phyloP scores from a whole-genome alignment of 1,284 basidiomycete species.

The Cutaneotrichosporon sp. region DNA sequence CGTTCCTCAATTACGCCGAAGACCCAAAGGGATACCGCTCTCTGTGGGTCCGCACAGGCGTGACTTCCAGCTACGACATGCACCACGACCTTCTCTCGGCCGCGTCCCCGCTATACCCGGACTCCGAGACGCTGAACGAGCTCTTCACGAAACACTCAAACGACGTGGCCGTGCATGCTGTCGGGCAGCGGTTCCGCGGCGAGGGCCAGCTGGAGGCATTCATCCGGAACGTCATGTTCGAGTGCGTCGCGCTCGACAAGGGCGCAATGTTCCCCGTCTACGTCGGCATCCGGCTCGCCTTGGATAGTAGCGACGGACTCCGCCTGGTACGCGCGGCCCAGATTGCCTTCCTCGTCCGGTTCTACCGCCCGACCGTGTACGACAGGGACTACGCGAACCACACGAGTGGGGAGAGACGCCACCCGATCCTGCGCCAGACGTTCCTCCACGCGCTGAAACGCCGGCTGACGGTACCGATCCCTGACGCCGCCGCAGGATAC shows the following conservation, averaged over 20 bases:
- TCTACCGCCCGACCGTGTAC: slow-evolving; percentile 27
- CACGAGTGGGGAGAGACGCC: slow-evolving; percentile 22
- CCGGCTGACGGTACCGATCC: background rate
- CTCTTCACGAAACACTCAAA: slow-evolving; percentile 81
- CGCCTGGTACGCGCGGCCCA: slow-evolving; percentile 25
- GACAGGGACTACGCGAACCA: slow-evolving; percentile 22
- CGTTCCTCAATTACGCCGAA: slow-evolving; percentile 84
- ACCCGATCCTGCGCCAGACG: slow-evolving; percentile 30
- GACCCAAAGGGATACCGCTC: slow-evolving; percentile 89
- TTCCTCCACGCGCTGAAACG: slow-evolving; percentile 23
- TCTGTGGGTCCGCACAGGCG: slow-evolving; percentile 71
- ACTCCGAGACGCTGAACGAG: slow-evolving; percentile 63
- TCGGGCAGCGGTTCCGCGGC: slow-evolving; percentile 68
- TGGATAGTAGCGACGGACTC: slow-evolving; percentile 1
- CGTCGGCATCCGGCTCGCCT: slow-evolving; percentile 53
- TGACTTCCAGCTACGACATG: slow-evolving; percentile 64
- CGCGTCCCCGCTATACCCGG: slow-evolving; percentile 59
- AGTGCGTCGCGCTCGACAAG: slow-evolving; percentile 85
- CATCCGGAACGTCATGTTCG: slow-evolving; percentile 70
- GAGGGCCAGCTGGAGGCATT: slow-evolving; percentile 57
- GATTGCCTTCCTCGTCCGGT: slow-evolving; percentile 24
- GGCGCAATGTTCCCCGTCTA: slow-evolving; percentile 68
- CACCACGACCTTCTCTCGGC: slow-evolving; percentile 73
- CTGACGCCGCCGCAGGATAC: background rate
- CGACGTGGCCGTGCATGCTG: slow-evolving; percentile 65